phyloP scores from a whole-genome alignment of 2,329 filamentous ascomycete genomes.

The Penicillium sclerotiorum region DNA sequence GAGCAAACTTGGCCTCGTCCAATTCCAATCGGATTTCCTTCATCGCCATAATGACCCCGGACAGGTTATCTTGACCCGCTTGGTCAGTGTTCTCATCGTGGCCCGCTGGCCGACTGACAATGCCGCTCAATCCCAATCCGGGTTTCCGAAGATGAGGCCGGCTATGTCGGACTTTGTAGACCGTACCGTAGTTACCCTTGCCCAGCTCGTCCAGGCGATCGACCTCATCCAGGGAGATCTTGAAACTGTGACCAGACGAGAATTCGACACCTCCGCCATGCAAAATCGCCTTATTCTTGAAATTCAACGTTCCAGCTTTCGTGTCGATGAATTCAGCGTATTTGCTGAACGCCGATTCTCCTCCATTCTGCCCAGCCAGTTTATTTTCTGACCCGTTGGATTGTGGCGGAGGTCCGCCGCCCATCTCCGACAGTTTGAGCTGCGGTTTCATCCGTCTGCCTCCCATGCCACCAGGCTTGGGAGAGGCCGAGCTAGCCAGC shows the following conservation, averaged over 20 bases:
- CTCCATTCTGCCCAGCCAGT: conserved; percentile 22
- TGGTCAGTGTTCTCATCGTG: conserved; percentile 20
- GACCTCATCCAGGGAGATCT: conserved; percentile 92
- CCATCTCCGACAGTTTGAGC: conserved; percentile 52
- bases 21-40: conserved; percentile 96
- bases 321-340: conserved; percentile 85
- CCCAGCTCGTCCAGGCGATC: conserved; percentile 91
- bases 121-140: conserved; percentile 63
- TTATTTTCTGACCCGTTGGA: conserved; percentile 27
- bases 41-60: conserved; percentile 93
- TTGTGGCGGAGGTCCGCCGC: conserved; percentile 48
- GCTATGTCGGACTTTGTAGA: conserved; percentile 92
- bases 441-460: conserved; percentile 52
- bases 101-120: conserved; percentile 48
- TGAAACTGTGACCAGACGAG: conserved; percentile 83
- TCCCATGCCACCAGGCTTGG: conserved; percentile 50
- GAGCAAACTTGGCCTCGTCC: conserved; percentile 94
- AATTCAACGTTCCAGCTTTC: conserved; percentile 86
- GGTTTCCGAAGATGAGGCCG: conserved; percentile 66
- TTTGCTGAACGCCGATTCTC: conserved; percentile 61
- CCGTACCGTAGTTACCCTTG: conserved; percentile 97
- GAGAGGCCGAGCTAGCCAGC: conserved; percentile 47
- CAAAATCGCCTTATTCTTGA: conserved; percentile 89
- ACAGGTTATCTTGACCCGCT: conserved; percentile 31
- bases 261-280: conserved; percentile 91